These are phyloP conservation scores for Cryptococcus wingfieldii DNA, from an alignment of 1,284 basidiomycete genomes.

Conservation along the genomic window DNA sequence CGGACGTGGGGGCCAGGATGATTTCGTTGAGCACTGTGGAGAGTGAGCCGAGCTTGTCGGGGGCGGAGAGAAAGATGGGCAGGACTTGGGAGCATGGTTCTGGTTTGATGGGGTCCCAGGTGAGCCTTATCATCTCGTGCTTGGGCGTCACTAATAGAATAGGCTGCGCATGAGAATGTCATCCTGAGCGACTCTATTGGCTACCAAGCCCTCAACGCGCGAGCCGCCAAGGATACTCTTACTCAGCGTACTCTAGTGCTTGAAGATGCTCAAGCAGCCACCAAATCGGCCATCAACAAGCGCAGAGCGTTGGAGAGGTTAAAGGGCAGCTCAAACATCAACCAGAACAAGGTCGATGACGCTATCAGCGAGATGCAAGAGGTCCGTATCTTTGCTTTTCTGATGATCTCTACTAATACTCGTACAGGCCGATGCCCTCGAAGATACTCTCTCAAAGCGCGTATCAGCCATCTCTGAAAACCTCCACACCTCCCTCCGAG, in stretches of 20 bases:
- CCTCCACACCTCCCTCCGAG: constrained; percentile 73
- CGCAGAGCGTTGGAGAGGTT: constrained; percentile 82
- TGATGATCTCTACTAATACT: neutral
- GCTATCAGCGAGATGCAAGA: constrained; percentile 90
- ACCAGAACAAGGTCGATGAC: constrained; percentile 81
- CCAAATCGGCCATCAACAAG: constrained; percentile 86
- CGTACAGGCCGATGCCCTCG: constrained; percentile 72
- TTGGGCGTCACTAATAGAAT: neutral
- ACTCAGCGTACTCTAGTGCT: constrained; percentile 78
- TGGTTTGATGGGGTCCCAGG: constrained; percentile 75
- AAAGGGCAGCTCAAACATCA: constrained; percentile 81
- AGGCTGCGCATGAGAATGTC: constrained; percentile 83
- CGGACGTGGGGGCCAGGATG: constrained; percentile 83
- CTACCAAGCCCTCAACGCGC: constrained; percentile 90
- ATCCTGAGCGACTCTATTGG: constrained; percentile 85
- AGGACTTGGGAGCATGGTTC: constrained; percentile 77
- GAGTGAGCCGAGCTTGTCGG: constrained; percentile 70
- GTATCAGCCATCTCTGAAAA: constrained; percentile 87
- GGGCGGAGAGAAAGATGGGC: constrained; percentile 75
- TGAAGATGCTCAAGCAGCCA: constrained; percentile 85
- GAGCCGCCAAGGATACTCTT: constrained; percentile 85
- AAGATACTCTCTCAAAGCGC: constrained; percentile 70
- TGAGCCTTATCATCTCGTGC: constrained; percentile 17
- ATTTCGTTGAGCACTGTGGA: constrained; percentile 84
- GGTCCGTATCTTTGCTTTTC: constrained; percentile 51